Evolutionary conservation across 2,329 filamentous ascomycete species (phyloP), one percentile per base, ranked within the genome.

Genomic region (Cordyceps militaris): DNA sequence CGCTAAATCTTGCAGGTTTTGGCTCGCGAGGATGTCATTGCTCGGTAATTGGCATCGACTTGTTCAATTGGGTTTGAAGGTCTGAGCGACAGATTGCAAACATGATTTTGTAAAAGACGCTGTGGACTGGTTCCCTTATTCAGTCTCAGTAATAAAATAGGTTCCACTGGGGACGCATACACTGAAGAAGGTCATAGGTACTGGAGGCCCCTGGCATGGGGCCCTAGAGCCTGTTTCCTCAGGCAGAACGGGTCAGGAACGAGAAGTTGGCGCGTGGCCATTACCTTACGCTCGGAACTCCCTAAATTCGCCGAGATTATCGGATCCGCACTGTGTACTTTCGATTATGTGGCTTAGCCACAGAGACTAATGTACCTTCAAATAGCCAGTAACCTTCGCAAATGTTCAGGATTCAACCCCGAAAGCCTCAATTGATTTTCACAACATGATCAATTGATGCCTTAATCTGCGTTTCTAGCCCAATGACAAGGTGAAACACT

Each of bases 1-100:
- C n/a, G 21, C 53, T 56, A 56, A 56, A 21, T 21, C 16, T 40
- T 13, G 8, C 23, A 84, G 82, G 74, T 84, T 21, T 71, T 85
- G 54, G 82, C 80, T 16, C 70, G 79, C 19, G 74, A 77, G 61
- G 64, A 67, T 26, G 62, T 62, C 9, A 47, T 65, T 21, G 65
- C 66, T 1, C 65, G 67, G 51, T 48, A 52, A 34, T 61, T 57
- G 6, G 50, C 52, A 44, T 49, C n/a, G 13, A 24, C 24, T 43
- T 57, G n/a, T 23, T 16, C 2, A 26, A 16, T 28, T 44, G 23
- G 21, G 14, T 36, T 24, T n/a, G 44, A 19, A 10, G 23, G 32
- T 14, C 38, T 42, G 34, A 38, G 24, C 9, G 5, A 14, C 19
- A 16, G n/a, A 5, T 38, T 11, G 34, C 14, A 16, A 36, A 11